These are phyloP conservation scores for Uromyces viciae-fabae DNA, from an alignment of 1,284 basidiomycete genomes.

Conservation along the genomic window DNA sequence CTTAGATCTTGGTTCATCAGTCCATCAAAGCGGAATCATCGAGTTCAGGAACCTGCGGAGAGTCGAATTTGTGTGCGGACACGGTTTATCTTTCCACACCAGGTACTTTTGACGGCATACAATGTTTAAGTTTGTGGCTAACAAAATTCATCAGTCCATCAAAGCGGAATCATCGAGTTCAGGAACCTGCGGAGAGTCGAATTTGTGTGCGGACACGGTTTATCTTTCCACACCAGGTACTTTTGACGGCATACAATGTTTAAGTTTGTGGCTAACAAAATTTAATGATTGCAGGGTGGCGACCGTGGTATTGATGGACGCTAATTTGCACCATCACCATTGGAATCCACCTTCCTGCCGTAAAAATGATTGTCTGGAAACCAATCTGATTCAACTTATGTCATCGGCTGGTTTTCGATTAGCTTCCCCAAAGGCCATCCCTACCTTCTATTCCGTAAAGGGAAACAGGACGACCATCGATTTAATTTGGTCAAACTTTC, in stretches of 20 bases:
- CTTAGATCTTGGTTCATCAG: no score
- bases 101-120: no score
- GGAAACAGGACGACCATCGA: not conserved
- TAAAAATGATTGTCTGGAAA: not conserved
- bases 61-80: no score
- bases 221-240: no score
- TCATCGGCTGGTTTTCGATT: not conserved
- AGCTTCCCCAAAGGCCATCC: not conserved
- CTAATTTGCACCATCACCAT: not conserved
- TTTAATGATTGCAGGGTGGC: not conserved
- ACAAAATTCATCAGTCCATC: no score
- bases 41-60: no score
- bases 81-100: no score
- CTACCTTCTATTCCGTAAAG: not conserved
- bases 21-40: no score
- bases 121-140: no score
- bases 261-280: not conserved
- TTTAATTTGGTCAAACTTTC: constrained; percentile 12
- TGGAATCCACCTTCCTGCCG: not conserved
- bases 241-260: not conserved
- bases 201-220: no score
- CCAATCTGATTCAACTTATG: not conserved
- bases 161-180: no score
- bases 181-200: no score
- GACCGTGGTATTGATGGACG: not conserved